A percentile compares a stretch with the other conserved stretches of the same genome.
These are phyloP conservation scores for Chaetomium olivaceum DNA, from an alignment of 2,329 filamentous ascomycete species.

Conservation along the genomic window DNA sequence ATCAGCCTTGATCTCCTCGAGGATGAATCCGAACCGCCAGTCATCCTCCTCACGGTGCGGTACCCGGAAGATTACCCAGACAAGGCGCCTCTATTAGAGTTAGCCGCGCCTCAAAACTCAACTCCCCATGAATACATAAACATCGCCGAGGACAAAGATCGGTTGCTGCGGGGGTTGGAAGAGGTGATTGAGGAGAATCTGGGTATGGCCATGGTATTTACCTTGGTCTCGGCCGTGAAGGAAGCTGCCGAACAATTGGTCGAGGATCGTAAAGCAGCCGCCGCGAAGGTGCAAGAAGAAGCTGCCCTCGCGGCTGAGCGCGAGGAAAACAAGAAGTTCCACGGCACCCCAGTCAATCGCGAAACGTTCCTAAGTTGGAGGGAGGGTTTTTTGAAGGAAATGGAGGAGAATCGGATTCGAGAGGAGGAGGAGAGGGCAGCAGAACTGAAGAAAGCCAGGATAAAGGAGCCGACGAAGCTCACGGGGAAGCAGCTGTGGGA, in stretches of 20 bases:
- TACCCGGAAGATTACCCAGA: slow-evolving; percentile 94
- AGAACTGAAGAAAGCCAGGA: slow-evolving; percentile 76
- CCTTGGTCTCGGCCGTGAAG: slow-evolving; percentile 82
- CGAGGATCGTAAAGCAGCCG: slow-evolving; percentile 67
- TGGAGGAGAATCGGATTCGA: slow-evolving; percentile 68
- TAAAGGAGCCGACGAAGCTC: slow-evolving; percentile 72
- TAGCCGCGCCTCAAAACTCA: slow-evolving; percentile 71
- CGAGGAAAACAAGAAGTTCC: slow-evolving; percentile 95
- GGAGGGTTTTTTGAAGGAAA: slow-evolving; percentile 73
- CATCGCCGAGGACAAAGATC: slow-evolving; percentile 75
- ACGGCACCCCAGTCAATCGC: slow-evolving; percentile 83
- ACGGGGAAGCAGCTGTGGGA: slow-evolving; percentile 80
- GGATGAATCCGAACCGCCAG: slow-evolving; percentile 65
- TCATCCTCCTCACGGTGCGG: slow-evolving; percentile 77
- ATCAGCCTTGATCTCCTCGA: slow-evolving; percentile 78
- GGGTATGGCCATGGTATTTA: slow-evolving; percentile 97
- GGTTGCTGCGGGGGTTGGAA: slow-evolving; percentile 68
- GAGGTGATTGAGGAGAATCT: slow-evolving; percentile 86
- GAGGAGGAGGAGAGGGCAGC: slow-evolving; percentile 77
- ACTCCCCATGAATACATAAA: slow-evolving; percentile 71
- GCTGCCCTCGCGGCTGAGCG: slow-evolving; percentile 64
- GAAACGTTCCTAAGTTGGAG: slow-evolving; percentile 86
- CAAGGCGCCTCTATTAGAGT: slow-evolving; percentile 77
- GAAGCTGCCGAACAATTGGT: slow-evolving; percentile 88
- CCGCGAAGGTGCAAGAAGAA: slow-evolving; percentile 59